These are phyloP conservation scores for Colletotrichum tamarilloi DNA, from an alignment of 2,329 filamentous ascomycete genomes.

Conservation along the genomic window DNA sequence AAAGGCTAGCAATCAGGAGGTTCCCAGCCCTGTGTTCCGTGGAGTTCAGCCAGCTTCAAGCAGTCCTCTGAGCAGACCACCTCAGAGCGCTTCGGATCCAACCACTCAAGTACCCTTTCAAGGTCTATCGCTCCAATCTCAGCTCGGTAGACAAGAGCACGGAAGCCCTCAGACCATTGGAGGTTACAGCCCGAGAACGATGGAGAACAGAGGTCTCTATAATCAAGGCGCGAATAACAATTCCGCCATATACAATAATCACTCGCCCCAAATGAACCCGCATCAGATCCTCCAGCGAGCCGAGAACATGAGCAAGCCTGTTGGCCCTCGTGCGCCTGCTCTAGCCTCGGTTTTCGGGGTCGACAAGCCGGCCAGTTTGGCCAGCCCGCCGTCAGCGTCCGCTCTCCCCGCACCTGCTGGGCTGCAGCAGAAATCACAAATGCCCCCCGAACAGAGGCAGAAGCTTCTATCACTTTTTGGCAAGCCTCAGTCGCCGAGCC, in stretches of 20 bases:
- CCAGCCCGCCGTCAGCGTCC: constrained; percentile 42
- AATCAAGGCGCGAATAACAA: constrained; percentile 11
- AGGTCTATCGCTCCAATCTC: constrained; percentile 19
- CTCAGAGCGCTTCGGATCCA: constrained; percentile 11
- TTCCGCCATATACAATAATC: not conserved
- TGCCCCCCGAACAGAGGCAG: constrained; percentile 55
- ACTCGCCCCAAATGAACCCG: constrained; percentile 13
- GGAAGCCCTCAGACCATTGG: constrained; percentile 1
- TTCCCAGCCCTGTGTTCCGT: constrained; percentile 6
- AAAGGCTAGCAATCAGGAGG: constrained; percentile 6
- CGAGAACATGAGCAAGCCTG: constrained; percentile 4
- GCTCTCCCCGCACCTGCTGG: constrained; percentile 42
- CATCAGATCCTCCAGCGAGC: constrained; percentile 17
- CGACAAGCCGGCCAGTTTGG: constrained; percentile 37
- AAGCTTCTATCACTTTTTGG: constrained; percentile 72
- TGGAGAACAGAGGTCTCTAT: constrained; percentile 8
- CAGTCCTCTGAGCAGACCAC: constrained; percentile 30
- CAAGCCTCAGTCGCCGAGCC: constrained; percentile 49
- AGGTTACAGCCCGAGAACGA: constrained; percentile 3
- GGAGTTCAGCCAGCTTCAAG: constrained; percentile 24
- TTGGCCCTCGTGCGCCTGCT: constrained; percentile 11
- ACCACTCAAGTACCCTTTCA: constrained; percentile 12
- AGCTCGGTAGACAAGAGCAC: not conserved
- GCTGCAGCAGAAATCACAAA: constrained; percentile 47
- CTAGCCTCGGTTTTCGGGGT: constrained; percentile 9